Base-by-base conservation (phyloP, 1,284 basidiomycete species). In the Malassezia obtusa region DNA sequence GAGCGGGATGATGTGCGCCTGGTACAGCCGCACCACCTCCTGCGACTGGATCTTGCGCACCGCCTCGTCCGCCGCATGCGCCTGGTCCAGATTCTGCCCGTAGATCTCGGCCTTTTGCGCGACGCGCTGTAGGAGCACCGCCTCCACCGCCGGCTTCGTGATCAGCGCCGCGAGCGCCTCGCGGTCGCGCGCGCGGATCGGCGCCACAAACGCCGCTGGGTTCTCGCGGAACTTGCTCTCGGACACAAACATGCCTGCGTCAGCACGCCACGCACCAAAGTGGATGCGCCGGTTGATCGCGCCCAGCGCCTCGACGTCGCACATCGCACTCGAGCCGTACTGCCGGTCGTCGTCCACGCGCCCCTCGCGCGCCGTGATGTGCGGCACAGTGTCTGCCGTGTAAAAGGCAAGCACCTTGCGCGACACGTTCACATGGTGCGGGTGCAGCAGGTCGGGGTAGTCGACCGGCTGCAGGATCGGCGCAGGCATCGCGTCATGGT, bases 61-160 rank as follows among this genome's bases (percentile, higher is more conserved):
- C 52, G 58, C 50, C 22, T 60, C 64, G 12, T 53, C 45, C 8
- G 50, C 36, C 25, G 26, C 12, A 9, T 31, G 21, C 3, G 58
- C 56, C 11, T 58, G 57, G 24, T 83, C 83, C 66, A 95, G 81
- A 64, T 95, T 89, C 65, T 89, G 85, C 0, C 91, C 91, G 74
- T 98, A 99, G 30, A 88, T 84, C 33, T 81, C 79, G 4, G 92
- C 90, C 75, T 99, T 99, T 77, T 89, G 91, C 49, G 82, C 82
- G 14, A 99, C 77, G 22, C 94, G 81, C 45, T 83, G 78, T n/a
- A 99, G 81, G 9, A 99, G 79, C 50, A 84, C 85, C 15, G 80
- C 82, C 74, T 98, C 94, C 30, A 99, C 91, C 50, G 86, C 90
- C 0, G 91, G 90, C 75, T 96, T 98, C 15, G 90, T 94, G 75